Conservation (phyloP, 208 protist genomes). For the Perkinsela sp. region DNA sequence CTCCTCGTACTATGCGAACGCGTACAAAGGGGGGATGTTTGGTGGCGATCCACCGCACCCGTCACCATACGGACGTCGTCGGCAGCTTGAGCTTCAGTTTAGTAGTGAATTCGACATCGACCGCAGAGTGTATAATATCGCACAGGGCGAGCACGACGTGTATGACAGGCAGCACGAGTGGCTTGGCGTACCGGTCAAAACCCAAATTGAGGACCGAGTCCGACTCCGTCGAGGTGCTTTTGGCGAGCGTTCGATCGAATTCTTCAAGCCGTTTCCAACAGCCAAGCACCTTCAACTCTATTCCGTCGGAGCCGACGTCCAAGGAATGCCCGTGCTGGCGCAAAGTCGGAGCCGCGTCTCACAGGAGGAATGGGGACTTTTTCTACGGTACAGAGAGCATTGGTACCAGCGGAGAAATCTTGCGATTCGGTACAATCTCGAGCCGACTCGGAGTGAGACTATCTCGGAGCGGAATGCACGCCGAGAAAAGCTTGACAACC, state of each 20-base stretch:
- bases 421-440: slow-evolving; percentile 36
- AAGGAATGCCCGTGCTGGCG: slow-evolving; percentile 50
- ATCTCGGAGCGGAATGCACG: slow-evolving; percentile 31
- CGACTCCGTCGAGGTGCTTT: slow-evolving; percentile 39
- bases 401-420: slow-evolving; percentile 45
- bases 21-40: slow-evolving; percentile 21
- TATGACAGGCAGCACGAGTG: slow-evolving; percentile 33
- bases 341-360: slow-evolving; percentile 17
- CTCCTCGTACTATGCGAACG: slow-evolving; percentile 16
- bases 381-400: slow-evolving; percentile 51
- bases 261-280: slow-evolving; percentile 51
- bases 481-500: slow-evolving; percentile 17
- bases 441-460: slow-evolving; percentile 51
- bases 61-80: slow-evolving; percentile 4
- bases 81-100: slow-evolving; percentile 8
- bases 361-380: slow-evolving; percentile 58
- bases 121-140: slow-evolving; percentile 27
- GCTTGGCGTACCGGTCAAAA: slow-evolving; percentile 34
- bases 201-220: slow-evolving; percentile 46
- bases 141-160: slow-evolving; percentile 25
- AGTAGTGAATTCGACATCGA: slow-evolving; percentile 42
- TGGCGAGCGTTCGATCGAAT: slow-evolving; percentile 44
- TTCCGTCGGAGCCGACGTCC: slow-evolving; percentile 40
- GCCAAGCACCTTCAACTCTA: slow-evolving; percentile 33
- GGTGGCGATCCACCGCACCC: slow-evolving; percentile 36